Evolutionary conservation across 2,329 filamentous ascomycete species (phyloP).

Genomic region (Neofusicoccum sp.): DNA sequence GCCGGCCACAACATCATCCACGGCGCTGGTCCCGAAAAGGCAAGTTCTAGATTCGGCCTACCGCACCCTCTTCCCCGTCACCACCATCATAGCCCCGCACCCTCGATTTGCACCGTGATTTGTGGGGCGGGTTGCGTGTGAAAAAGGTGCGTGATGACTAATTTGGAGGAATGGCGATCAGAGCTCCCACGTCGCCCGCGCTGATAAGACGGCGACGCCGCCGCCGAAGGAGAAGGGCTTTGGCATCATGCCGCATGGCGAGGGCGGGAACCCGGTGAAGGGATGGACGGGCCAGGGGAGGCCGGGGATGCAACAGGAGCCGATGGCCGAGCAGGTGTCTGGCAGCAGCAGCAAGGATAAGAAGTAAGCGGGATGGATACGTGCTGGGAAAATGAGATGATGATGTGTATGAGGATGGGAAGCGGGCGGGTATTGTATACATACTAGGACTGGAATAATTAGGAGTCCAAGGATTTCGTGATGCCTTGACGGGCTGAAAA

Average conservation of each 20-base stretch:
- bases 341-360: too few species aligned
- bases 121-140: not conserved
- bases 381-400: too few species aligned
- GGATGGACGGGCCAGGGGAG: not conserved
- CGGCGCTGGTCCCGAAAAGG: slow-evolving; percentile 40
- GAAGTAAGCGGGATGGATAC: too few species aligned
- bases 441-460: too few species aligned
- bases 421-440: too few species aligned
- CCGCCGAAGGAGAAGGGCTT: slow-evolving; percentile 11
- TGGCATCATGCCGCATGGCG: not conserved
- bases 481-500: not conserved
- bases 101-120: not conserved
- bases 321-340: too few species aligned
- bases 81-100: too few species aligned
- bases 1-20: slow-evolving; percentile 48
- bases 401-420: too few species aligned
- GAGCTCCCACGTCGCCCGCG: slow-evolving; percentile 14
- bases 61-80: too few species aligned
- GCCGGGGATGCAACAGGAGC: too few species aligned
- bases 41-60: not conserved
- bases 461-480: too few species aligned
- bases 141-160: not conserved
- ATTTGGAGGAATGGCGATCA: not conserved
- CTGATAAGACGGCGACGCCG: slow-evolving; percentile 19
- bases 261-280: not conserved